Evolutionary conservation across 2,329 filamentous ascomycete species (phyloP), one percentile per base, ranked within the genome.

Genomic region (Graphiopsis chlorocephala): DNA sequence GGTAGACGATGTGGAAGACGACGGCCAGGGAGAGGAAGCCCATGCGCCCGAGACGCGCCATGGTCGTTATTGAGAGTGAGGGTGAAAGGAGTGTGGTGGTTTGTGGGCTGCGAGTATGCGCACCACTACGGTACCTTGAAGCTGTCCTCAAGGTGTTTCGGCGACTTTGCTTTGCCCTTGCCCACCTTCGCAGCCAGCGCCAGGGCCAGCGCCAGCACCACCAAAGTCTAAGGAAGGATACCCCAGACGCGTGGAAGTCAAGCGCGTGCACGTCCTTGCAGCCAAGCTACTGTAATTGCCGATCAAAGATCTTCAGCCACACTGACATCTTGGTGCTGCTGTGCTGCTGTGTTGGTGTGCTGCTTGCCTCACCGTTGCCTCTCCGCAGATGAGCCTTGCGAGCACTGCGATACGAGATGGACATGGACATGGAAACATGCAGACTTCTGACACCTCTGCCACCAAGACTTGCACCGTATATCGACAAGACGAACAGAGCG

Each of bases 1-100:
- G 90, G 78, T 99, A 99, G 69, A 96, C 86, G 62, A 98, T 78
- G 79, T 99, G 96, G 77, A 99, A 99, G 67, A 94, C 81, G 75
- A 97, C 86, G 72, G 95, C 95, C 75, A 96, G 86, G 76, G 90
- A 88, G 78, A 98, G 80, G 77, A 99, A 98, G 75, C 89, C 89
- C 74, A 91, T 86, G 75, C 93, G 92, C 70, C 85, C 82, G 66
- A 88, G 78, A 73, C 85, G 84, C 72, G 80, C 80, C 81, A 83
- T 83, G 67, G 38, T 73, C 61, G 38, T n/a, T n/a, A 45, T 45
- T 20, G 38, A 45, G n/a, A n/a, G 1, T 4, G 38, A n/a, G 38
- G 28, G 50, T 35, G 28, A 50, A 47, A 47, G 17, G 55, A 64
- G 53, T 25, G 63, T 68, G 10, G 60, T 31, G 47, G 29, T 33